phyloP scores from a whole-genome alignment of 2,329 filamentous ascomycete genomes.

The Helotiales sp. region DNA sequence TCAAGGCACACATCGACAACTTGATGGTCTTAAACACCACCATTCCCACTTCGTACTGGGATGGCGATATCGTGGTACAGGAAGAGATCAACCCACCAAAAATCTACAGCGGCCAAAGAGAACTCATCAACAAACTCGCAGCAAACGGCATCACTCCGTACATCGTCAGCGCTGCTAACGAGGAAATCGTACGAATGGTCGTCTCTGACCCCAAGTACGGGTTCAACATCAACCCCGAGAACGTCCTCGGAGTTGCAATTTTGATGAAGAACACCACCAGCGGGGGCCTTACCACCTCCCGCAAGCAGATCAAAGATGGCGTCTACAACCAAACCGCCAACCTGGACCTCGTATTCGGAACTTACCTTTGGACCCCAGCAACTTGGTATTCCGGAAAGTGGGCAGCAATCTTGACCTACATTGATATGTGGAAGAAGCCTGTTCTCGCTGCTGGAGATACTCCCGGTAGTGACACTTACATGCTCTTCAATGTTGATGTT shows the following conservation, averaged over 20 bases:
- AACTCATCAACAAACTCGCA: constrained; percentile 10
- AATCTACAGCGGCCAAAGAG: constrained; percentile 10
- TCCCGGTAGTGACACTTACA: constrained; percentile 18
- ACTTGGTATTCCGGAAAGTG: constrained; percentile 20
- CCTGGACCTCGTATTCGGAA: constrained; percentile 10
- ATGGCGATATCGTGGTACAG: constrained; percentile 11
- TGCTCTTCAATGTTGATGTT: constrained; percentile 19
- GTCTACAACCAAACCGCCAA: constrained; percentile 16
- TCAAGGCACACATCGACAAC: constrained; percentile 16
- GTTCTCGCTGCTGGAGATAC: constrained; percentile 19
- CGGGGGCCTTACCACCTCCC: constrained; percentile 15
- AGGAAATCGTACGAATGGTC: constrained; percentile 20
- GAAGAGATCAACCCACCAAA: constrained; percentile 13
- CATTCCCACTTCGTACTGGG: constrained; percentile 18
- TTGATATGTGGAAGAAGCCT: constrained; percentile 19
- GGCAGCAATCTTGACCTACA: constrained; percentile 16
- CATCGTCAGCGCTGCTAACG: constrained; percentile 18
- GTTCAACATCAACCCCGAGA: constrained; percentile 16
- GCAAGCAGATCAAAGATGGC: constrained; percentile 13
- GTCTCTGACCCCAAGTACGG: constrained; percentile 19
- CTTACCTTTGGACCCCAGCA: constrained; percentile 14
- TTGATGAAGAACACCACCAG: constrained; percentile 13
- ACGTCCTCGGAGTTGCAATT: constrained; percentile 15
- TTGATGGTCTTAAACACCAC: constrained; percentile 5
- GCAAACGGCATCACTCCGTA: constrained; percentile 4